Evolutionary conservation across 176 grass and related monocot species (phyloP).

Genomic region (Oryza brachyantha): DNA sequence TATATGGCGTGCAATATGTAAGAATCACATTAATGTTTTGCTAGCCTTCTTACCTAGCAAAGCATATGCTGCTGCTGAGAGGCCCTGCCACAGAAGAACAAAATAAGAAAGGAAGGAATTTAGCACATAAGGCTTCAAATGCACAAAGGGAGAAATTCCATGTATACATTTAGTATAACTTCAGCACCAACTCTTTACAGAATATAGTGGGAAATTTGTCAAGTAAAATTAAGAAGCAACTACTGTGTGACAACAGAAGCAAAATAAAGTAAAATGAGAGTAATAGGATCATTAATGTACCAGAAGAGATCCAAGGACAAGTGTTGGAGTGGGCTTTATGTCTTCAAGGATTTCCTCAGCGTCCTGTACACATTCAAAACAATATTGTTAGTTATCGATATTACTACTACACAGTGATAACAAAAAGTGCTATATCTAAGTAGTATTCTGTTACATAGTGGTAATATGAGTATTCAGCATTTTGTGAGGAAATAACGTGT

Average conservation of each 20-base stretch:
- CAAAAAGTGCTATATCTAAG: neutral
- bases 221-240: neutral
- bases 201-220: neutral
- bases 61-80: constrained; percentile 67
- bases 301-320: constrained; percentile 65
- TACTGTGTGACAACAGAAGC: neutral
- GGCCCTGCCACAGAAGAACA: constrained; percentile 51
- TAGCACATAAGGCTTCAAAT: neutral
- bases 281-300: constrained; percentile 41
- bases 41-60: constrained; percentile 61
- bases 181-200: neutral
- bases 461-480: too few relatives aligned
- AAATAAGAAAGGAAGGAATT: constrained; percentile 28
- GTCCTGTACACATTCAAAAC: constrained; percentile 59
- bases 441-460: neutral
- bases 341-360: constrained; percentile 79
- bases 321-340: constrained; percentile 81
- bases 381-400: neutral
- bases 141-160: neutral
- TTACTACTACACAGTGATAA: neutral
- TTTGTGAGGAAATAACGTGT: too few relatives aligned
- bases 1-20: neutral
- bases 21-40: neutral
- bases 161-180: neutral
- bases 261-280: neutral